Conservation (phyloP, 2,329 filamentous ascomycete species). For the Emmonsia crescens region DNA sequence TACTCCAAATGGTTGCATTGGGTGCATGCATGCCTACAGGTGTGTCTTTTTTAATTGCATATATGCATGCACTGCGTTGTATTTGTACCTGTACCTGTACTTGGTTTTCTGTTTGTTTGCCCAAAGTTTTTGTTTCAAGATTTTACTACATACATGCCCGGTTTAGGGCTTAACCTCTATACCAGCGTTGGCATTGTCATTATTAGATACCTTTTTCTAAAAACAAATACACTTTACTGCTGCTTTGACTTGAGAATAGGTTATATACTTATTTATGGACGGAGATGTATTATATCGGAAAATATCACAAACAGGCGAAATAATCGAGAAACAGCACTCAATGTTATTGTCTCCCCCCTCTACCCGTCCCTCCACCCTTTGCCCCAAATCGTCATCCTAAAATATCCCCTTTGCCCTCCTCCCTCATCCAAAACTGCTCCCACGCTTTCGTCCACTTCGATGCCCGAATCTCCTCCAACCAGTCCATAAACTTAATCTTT, state of each 20-base stretch:
- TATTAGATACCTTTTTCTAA: neutral
- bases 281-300: neutral
- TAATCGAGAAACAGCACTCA: neutral
- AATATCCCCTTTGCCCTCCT: neutral
- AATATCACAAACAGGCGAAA: neutral
- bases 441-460: neutral
- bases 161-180: neutral
- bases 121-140: neutral
- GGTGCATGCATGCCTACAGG: neutral
- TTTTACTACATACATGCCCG: neutral
- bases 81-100: neutral
- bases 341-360: neutral
- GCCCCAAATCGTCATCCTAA: neutral
- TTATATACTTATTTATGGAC: neutral
- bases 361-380: neutral
- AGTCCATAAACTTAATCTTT: neutral
- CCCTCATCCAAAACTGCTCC: neutral
- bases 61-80: neutral
- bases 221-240: neutral
- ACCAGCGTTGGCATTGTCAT: neutral
- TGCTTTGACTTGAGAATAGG: neutral
- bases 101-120: neutral
- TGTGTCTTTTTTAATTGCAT: neutral
- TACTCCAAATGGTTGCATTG: neutral
- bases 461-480: neutral